A percentile compares a stretch with the other conserved stretches of the same genome.
Conservation (phyloP, 2,329 filamentous ascomycete genomes). For the Alternaria sp. region DNA sequence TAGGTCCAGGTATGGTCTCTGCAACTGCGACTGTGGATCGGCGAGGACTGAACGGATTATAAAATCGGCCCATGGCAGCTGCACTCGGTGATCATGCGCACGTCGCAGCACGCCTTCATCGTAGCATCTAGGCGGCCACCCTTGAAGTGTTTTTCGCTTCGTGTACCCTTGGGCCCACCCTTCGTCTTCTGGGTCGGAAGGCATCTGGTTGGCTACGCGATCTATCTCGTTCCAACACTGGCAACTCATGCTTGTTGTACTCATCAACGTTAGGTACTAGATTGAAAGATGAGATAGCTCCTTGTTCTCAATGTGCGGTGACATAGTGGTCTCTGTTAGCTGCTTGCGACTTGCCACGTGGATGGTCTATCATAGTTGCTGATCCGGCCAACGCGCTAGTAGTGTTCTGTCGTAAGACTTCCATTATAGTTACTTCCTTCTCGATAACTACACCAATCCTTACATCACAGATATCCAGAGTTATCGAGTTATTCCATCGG, state of each 20-base stretch:
- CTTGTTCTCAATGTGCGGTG: neutral
- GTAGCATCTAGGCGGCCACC: neutral
- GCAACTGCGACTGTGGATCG: neutral
- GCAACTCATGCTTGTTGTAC: neutral
- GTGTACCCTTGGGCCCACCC: constrained; percentile 1
- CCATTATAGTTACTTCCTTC: neutral
- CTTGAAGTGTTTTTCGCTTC: neutral
- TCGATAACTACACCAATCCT: neutral
- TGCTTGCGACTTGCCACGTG: neutral
- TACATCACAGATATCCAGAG: neutral
- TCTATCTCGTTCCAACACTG: neutral
- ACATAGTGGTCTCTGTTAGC: neutral
- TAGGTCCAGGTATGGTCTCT: neutral
- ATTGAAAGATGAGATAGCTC: neutral
- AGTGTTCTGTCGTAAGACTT: no score
- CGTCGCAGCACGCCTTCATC: neutral
- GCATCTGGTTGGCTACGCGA: neutral
- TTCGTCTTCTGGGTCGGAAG: neutral
- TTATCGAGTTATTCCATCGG: neutral
- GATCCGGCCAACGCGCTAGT: no score
- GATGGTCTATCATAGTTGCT: neutral
- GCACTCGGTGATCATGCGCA: neutral
- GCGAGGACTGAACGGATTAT: neutral
- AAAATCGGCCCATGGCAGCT: constrained; percentile 2
- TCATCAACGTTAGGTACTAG: neutral